Percentiles rank a stretch among this genome's conserved stretches.
These are phyloP conservation scores for Syzygium malaccense DNA, from an alignment of 441 rosid species.

Conservation along the genomic window DNA sequence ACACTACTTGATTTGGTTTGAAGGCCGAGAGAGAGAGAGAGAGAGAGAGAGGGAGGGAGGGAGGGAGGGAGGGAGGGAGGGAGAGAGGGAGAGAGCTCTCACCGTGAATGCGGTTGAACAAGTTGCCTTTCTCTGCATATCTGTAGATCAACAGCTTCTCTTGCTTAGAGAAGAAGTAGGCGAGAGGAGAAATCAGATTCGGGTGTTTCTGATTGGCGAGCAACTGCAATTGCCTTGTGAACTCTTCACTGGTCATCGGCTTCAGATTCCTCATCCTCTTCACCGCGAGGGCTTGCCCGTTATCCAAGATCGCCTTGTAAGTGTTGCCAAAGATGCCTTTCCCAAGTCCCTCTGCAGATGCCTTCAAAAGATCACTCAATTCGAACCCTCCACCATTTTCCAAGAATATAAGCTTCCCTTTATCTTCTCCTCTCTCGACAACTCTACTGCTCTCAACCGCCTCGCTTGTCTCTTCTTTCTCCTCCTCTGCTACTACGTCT, in stretches of 20 bases:
- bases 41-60: too few relatives aligned
- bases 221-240: slow-evolving; percentile 18
- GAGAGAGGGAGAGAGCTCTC: not conserved
- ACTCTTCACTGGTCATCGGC: slow-evolving; percentile 36
- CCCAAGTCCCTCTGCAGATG: slow-evolving; percentile 43
- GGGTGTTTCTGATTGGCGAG: slow-evolving; percentile 34
- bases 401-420: slow-evolving; percentile 26
- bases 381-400: slow-evolving; percentile 17
- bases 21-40: not conserved
- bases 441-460: not conserved
- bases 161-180: slow-evolving; percentile 37
- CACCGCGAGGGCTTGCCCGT: slow-evolving; percentile 24
- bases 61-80: not conserved
- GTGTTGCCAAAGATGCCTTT: slow-evolving; percentile 35
- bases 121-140: slow-evolving; percentile 39
- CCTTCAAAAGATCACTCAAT: slow-evolving; percentile 34
- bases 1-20: not conserved
- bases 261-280: slow-evolving; percentile 36
- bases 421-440: slow-evolving; percentile 8
- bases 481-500: not conserved
- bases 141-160: slow-evolving; percentile 39
- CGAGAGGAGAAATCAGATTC: slow-evolving; percentile 45
- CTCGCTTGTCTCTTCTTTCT: not conserved
- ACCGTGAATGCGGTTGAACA: slow-evolving; percentile 46
- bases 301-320: slow-evolving; percentile 35